These are phyloP conservation scores for Echinochloa phyllopogon DNA, from an alignment of 176 grass and related monocot species.

Conservation along the genomic window DNA sequence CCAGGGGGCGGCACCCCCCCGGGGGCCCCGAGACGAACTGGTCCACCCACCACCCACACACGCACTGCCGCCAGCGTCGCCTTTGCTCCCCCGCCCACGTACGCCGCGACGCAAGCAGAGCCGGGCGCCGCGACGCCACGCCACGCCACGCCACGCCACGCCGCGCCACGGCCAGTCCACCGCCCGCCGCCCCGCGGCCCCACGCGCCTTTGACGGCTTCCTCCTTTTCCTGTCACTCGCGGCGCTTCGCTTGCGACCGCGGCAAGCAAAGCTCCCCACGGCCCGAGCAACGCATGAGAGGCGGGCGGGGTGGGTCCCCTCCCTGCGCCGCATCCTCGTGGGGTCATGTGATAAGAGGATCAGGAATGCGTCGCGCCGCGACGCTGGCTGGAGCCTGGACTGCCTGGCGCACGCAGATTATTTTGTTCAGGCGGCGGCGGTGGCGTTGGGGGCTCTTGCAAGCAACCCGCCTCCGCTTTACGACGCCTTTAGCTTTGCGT, in stretches of 20 bases:
- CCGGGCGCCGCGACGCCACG: background rate
- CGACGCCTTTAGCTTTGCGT: background rate
- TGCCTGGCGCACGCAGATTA: background rate
- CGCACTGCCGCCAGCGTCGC: slow-evolving; percentile 20
- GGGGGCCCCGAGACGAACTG: background rate
- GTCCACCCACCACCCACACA: no score
- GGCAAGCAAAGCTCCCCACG: background rate
- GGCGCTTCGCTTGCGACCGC: slow-evolving; percentile 24
- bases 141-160: background rate
- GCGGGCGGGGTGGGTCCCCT: background rate
- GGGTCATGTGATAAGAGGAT: background rate
- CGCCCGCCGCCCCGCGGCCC: background rate
- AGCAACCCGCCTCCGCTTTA: background rate
- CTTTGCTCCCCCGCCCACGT: background rate
- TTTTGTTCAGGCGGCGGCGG: background rate
- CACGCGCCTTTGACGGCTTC: slow-evolving; percentile 55
- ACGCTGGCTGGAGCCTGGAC: background rate
- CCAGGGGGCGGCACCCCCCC: background rate
- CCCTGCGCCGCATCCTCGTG: background rate
- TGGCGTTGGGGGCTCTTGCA: slow-evolving; percentile 3
- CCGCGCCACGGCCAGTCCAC: background rate
- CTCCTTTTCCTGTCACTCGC: background rate
- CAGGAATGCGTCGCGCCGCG: background rate
- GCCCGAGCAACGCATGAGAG: background rate
- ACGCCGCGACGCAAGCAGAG: background rate